Percentiles rank a stretch among this genome's conserved stretches.
Evolutionary conservation across 2,329 filamentous ascomycete genomes (phyloP).

Genomic region (Aspergillus proliferans): DNA sequence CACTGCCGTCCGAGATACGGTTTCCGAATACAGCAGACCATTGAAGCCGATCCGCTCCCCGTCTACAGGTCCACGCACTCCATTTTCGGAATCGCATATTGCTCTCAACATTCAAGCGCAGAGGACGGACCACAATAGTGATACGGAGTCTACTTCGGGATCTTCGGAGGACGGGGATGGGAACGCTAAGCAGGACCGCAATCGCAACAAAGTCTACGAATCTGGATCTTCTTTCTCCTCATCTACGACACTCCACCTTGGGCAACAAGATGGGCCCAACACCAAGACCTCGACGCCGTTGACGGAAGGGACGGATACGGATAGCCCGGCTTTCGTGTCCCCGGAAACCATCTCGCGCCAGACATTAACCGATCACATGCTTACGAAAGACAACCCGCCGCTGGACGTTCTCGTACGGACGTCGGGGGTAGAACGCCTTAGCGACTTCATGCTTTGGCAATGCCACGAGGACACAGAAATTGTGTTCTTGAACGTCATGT

Average conservation of each 20-base stretch:
- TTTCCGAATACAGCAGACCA: conserved; percentile 76
- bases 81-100: conserved; percentile 84
- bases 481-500: conserved; percentile 84
- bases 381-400: conserved; percentile 78
- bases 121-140: conserved; percentile 39
- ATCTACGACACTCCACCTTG: conserved; percentile 46
- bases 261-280: conserved; percentile 22
- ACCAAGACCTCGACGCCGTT: conserved; percentile 28
- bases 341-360: conserved; percentile 81
- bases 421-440: conserved; percentile 84
- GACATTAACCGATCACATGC: conserved; percentile 78
- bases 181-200: conserved; percentile 10
- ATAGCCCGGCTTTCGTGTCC: conserved; percentile 51
- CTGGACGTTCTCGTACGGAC: conserved; percentile 87
- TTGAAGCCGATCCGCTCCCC: conserved; percentile 41
- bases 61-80: conserved; percentile 45
- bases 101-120: conserved; percentile 74
- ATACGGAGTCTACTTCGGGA: conserved; percentile 39
- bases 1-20: conserved; percentile 77
- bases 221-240: conserved; percentile 35
- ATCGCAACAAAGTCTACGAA: conserved; percentile 23
- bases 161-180: conserved; percentile 42
- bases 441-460: conserved; percentile 99
- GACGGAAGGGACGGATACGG: conserved; percentile 22
- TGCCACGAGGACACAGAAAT: conserved; percentile 89